Conservation (phyloP, 1,284 basidiomycete genomes). For the Sparassis latifolia region DNA sequence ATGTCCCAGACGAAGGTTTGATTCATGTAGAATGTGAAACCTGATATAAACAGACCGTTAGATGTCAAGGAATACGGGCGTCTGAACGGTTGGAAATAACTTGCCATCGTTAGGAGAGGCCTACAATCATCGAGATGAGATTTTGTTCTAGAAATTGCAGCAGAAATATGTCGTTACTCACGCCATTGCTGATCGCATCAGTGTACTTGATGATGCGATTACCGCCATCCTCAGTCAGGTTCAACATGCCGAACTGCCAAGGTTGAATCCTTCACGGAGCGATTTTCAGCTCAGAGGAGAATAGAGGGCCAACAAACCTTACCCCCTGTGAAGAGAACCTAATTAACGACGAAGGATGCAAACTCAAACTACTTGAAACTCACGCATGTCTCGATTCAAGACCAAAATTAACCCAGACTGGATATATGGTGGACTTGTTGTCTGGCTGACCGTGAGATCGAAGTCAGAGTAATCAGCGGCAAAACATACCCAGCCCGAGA, state of each 20-base stretch:
- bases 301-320: neutral
- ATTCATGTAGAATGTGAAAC: constrained; percentile 42
- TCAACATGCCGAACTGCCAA: constrained; percentile 50
- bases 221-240: constrained; percentile 43
- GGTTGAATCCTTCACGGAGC: constrained; percentile 40
- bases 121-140: constrained; percentile 12
- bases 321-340: constrained; percentile 10
- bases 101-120: constrained; percentile 53
- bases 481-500: constrained; percentile 30
- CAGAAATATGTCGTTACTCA: constrained; percentile 12
- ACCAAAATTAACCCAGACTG: constrained; percentile 42
- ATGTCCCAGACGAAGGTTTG: constrained; percentile 45
- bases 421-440: constrained; percentile 46
- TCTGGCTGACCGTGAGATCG: constrained; percentile 21
- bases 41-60: constrained; percentile 15
- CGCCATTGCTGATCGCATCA: constrained; percentile 42
- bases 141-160: neutral
- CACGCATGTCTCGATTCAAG: constrained; percentile 45
- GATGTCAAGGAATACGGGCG: neutral
- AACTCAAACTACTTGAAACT: constrained; percentile 16
- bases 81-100: neutral
- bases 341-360: neutral
- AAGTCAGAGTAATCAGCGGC: neutral
- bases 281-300: neutral
- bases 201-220: constrained; percentile 50